Conservation (phyloP, 2,329 filamentous ascomycete genomes). For the Ceratocystis papillata region DNA sequence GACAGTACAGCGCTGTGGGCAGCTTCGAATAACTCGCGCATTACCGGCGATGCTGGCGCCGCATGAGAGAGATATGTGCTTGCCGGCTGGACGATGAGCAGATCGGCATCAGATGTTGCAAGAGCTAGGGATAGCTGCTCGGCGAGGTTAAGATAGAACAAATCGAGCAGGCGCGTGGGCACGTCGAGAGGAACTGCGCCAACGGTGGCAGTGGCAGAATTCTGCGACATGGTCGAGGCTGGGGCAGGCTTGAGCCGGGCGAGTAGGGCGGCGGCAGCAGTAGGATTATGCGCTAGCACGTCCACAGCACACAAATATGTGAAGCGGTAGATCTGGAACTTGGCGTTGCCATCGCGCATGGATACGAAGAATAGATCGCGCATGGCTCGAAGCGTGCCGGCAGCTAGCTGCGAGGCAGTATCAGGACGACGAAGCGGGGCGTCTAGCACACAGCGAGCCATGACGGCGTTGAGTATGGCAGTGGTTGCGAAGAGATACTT, state of each 20-base stretch:
- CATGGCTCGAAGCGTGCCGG: conserved; percentile 34
- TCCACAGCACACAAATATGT: conserved; percentile 75
- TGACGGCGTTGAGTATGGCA: conserved; percentile 61
- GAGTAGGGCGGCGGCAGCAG: conserved; percentile 56
- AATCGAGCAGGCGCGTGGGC: conserved; percentile 58
- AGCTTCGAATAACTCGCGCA: conserved; percentile 64
- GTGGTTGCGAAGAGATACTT: conserved; percentile 66
- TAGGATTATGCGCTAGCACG: conserved; percentile 60
- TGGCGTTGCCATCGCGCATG: conserved; percentile 56
- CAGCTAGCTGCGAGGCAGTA: conserved; percentile 52
- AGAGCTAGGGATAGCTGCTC: conserved; percentile 71
- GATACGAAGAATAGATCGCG: conserved; percentile 76
- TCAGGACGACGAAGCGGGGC: conserved; percentile 33
- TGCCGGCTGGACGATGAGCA: conserved; percentile 62
- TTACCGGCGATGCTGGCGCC: conserved; percentile 37
- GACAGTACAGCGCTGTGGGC: conserved; percentile 75
- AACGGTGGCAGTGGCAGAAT: neutral
- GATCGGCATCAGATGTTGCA: conserved; percentile 55
- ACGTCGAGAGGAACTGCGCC: conserved; percentile 26
- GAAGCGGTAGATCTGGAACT: conserved; percentile 77
- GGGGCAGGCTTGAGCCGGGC: conserved; percentile 47
- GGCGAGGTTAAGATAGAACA: conserved; percentile 78
- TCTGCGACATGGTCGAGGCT: conserved; percentile 36
- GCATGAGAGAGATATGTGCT: conserved; percentile 55
- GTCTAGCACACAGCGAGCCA: conserved; percentile 52